Conservation (phyloP, 1,139 yeast genomes). For the Keqinozyma sinolaborantium region DNA sequence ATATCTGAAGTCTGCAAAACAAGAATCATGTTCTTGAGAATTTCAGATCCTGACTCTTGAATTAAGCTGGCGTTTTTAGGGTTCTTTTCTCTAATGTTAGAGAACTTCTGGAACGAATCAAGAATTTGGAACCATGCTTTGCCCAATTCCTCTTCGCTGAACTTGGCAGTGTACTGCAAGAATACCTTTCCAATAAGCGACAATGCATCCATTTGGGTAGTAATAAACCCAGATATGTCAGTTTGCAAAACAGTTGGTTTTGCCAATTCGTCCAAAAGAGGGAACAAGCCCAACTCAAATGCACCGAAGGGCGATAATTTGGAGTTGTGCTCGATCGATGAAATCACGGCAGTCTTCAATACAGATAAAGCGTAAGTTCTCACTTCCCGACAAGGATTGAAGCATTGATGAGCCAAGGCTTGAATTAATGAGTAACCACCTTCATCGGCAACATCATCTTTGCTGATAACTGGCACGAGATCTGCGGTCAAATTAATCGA, state of each 20-base stretch:
- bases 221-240: constrained; percentile 60
- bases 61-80: constrained; percentile 35
- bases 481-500: constrained; percentile 61
- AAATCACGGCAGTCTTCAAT: constrained; percentile 46
- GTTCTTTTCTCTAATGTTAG: constrained; percentile 14
- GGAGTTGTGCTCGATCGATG: constrained; percentile 19
- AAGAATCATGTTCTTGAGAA: constrained; percentile 55
- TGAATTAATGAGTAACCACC: constrained; percentile 61
- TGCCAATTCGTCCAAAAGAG: constrained; percentile 63
- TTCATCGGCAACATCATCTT: constrained; percentile 26
- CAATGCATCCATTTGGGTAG: constrained; percentile 65
- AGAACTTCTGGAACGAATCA: constrained; percentile 26
- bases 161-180: constrained; percentile 41
- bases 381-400: constrained; percentile 80
- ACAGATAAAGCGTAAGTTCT: constrained; percentile 59
- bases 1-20: constrained; percentile 30
- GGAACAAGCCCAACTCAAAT: constrained; percentile 72
- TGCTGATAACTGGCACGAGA: constrained; percentile 29
- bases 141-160: constrained; percentile 20
- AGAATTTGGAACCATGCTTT: constrained; percentile 35
- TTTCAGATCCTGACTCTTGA: constrained; percentile 59
- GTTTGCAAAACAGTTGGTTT: constrained; percentile 66
- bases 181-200: constrained; percentile 69
- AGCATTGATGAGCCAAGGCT: constrained; percentile 83
- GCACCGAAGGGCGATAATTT: constrained; percentile 48